Evolutionary conservation across 495 filamentous ascomycete genomes (phyloP), one percentile per base, ranked within the genome.

Genomic region (Neurospora cerealis): DNA sequence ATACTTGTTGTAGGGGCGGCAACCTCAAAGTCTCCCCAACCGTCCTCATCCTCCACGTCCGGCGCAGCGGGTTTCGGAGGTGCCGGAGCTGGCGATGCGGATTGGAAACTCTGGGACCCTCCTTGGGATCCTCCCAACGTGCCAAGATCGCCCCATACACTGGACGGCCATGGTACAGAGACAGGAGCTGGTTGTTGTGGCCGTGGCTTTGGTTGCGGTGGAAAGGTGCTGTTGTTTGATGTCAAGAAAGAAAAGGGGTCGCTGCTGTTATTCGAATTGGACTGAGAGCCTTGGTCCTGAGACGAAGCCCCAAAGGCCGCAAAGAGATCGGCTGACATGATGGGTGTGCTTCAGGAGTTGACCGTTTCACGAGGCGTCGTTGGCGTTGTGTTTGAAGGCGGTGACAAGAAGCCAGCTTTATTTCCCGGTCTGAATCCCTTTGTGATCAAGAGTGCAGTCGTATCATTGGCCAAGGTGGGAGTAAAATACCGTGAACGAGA

Each of bases 241-340:
- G 69, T 15, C 48, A 78, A 48, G 32, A 80, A 77, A 24, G 76
- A 75, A 54, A 78, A 77, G 6, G 81, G 76, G 69, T 77, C 80
- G 36, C 10, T 36, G 19, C 38, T 10, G 5, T 41, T 40, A 13
- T n/a, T n/a, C n/a, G 76, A 77, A 38, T 78, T 78, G 24, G 76
- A 76, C 73, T 81, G 77, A 28, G 78, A 73, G 28, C 74, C 69
- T n/a, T 79, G 62, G 38, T 73, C 75, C 38, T 77, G 70, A 24
- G 83, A 69, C 72, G 79, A 72, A 73, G 81, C 83, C 74, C 89
- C 91, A 76, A 94, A 94, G 70, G 89, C 90, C 70, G 91, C 90
- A 44, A 92, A 88, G 42, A 94, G 86, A 76, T 93, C 92, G 70
- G 90, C 88, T 60, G 92, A 94, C 92, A 94, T 94, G 32, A 41